Evolutionary conservation across 441 rosid species (phyloP).

Genomic region (Erodium texanum): DNA sequence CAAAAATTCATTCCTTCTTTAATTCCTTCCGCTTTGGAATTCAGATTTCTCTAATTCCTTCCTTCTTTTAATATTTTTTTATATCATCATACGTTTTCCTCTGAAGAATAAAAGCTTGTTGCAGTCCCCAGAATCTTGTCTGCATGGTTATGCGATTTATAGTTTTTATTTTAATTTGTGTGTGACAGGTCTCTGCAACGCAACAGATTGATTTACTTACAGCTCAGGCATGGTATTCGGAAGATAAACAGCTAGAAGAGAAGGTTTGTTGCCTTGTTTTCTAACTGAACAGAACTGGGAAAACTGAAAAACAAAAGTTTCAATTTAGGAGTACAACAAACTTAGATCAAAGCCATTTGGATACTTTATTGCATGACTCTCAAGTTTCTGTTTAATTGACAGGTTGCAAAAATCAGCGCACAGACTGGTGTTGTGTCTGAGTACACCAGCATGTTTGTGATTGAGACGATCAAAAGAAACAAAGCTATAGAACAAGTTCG

Average conservation of each 20-base stretch:
- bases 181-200: constrained; percentile 53
- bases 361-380: not conserved
- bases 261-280: constrained; percentile 39
- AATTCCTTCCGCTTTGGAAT: too few species aligned
- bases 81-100: not conserved
- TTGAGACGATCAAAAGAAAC: constrained; percentile 38
- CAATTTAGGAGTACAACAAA: not conserved
- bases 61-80: not conserved
- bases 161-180: not conserved
- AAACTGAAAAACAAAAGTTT: not conserved
- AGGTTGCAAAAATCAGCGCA: constrained; percentile 63
- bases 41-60: not conserved
- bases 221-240: constrained; percentile 82
- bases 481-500: constrained; percentile 21
- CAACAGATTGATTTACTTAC: constrained; percentile 69
- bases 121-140: not conserved
- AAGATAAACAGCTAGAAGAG: constrained; percentile 56
- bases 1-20: not conserved
- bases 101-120: not conserved
- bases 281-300: not conserved
- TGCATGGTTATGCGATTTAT: not conserved
- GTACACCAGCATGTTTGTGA: constrained; percentile 61
- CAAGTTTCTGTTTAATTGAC: constrained; percentile 8
- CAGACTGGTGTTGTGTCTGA: constrained; percentile 56
- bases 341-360: not conserved